These are phyloP conservation scores for Allantophomopsis lycopodina DNA, from an alignment of 2,329 filamentous ascomycete genomes.

Conservation along the genomic window DNA sequence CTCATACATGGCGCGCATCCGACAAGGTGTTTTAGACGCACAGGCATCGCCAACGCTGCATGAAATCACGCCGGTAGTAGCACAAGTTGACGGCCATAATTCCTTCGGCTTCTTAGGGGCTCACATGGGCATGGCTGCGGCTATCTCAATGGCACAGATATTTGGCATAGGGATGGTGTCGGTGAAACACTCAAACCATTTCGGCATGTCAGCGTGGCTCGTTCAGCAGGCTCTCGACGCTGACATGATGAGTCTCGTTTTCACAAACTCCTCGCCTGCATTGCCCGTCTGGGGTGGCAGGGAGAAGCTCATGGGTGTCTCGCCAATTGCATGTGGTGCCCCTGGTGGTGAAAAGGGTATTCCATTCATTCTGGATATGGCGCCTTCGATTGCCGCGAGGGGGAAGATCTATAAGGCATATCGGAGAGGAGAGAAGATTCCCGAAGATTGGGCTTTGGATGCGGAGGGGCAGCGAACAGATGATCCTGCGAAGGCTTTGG, in stretches of 20 bases:
- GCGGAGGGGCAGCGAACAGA: conserved; percentile 53
- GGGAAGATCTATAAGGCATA: conserved; percentile 62
- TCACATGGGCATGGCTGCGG: conserved; percentile 48
- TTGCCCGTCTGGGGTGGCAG: conserved; percentile 20
- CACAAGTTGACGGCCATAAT: conserved; percentile 53
- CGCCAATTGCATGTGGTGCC: conserved; percentile 44
- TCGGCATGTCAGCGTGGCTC: conserved; percentile 72
- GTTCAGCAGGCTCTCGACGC: conserved; percentile 66
- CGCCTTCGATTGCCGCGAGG: conserved; percentile 53
- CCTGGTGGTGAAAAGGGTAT: conserved; percentile 41
- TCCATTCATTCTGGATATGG: conserved; percentile 67
- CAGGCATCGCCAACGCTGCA: conserved; percentile 40
- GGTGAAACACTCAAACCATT: conserved; percentile 68
- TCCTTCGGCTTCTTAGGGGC: conserved; percentile 66
- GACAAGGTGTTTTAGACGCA: conserved; percentile 53
- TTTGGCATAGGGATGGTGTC: conserved; percentile 66
- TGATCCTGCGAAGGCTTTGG: conserved; percentile 56
- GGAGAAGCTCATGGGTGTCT: conserved; percentile 17
- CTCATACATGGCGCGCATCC: conserved; percentile 62
- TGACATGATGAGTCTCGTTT: conserved; percentile 41
- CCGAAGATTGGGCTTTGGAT: conserved; percentile 62
- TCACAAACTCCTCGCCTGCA: conserved; percentile 19
- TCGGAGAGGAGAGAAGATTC: conserved; percentile 55
- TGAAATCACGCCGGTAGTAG: conserved; percentile 57
- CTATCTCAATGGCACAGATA: conserved; percentile 48